Evolutionary conservation across 1,139 yeast genomes (phyloP).

Genomic region (Dujonia santamariae): DNA sequence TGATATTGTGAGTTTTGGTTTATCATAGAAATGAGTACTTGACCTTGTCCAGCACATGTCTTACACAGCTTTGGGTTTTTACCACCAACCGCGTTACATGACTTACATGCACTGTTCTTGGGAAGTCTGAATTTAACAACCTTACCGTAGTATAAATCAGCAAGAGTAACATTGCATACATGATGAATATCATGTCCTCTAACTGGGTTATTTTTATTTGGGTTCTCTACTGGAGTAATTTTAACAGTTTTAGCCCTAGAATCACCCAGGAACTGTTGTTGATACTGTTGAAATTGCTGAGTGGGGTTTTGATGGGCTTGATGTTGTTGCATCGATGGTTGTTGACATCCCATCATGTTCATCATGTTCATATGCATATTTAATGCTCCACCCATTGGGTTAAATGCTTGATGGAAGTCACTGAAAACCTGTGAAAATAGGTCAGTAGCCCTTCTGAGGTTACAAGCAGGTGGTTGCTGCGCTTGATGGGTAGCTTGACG

Average conservation of each 20-base stretch:
- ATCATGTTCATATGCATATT: conserved; percentile 11
- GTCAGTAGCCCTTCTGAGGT: conserved; percentile 18
- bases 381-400: conserved; percentile 5
- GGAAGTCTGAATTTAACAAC: conserved; percentile 40
- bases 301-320: no score
- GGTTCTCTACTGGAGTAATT: conserved; percentile 15
- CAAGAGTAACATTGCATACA: conserved; percentile 33
- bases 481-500: background rate
- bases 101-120: conserved; percentile 29
- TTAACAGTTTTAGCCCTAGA: conserved; percentile 11
- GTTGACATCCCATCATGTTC: conserved; percentile 6
- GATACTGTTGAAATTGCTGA: background rate
- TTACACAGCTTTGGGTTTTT: conserved; percentile 30
- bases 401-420: conserved; percentile 34
- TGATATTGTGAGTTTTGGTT: conserved; percentile 34
- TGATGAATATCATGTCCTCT: conserved; percentile 43
- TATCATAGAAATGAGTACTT: conserved; percentile 27
- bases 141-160: conserved; percentile 39
- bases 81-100: conserved; percentile 40
- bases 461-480: conserved; percentile 1
- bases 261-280: background rate
- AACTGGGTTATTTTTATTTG: conserved; percentile 9
- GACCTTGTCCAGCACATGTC: conserved; percentile 39
- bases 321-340: conserved; percentile 3
- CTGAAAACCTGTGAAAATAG: conserved; percentile 40